Conservation (phyloP, 1,284 basidiomycete species). For the Exobasidium cylindrosporum region DNA sequence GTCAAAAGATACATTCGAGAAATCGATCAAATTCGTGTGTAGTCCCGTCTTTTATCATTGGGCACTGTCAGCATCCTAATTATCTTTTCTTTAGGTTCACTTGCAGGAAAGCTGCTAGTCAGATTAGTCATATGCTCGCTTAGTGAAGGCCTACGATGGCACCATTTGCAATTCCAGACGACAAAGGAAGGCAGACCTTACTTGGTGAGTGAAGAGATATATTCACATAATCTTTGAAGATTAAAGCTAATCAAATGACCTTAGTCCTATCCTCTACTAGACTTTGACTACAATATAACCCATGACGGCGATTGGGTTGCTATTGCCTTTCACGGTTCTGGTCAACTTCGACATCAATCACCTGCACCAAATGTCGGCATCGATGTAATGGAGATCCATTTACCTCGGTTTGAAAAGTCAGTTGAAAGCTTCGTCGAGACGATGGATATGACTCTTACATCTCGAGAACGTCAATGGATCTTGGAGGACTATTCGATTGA, state of each 20-base stretch:
- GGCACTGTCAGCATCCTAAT: background rate
- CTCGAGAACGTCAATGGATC: constrained; percentile 32
- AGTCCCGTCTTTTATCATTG: constrained; percentile 1
- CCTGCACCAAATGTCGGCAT: constrained; percentile 27
- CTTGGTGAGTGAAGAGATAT: constrained; percentile 3
- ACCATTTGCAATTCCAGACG: constrained; percentile 4
- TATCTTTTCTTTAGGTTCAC: background rate
- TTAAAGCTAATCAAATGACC: background rate
- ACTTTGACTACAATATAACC: constrained; percentile 46
- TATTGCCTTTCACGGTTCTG: constrained; percentile 27
- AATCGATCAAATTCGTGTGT: constrained; percentile 15
- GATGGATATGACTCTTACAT: constrained; percentile 45
- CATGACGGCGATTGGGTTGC: constrained; percentile 52
- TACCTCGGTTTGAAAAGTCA: constrained; percentile 40
- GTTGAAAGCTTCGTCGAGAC: constrained; percentile 34
- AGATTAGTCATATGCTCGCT: background rate
- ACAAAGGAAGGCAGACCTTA: constrained; percentile 12
- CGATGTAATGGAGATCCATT: constrained; percentile 45
- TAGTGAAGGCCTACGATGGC: background rate
- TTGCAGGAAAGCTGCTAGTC: constrained; percentile 1
- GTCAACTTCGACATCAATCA: background rate
- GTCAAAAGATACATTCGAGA: constrained; percentile 14
- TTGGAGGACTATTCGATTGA: background rate
- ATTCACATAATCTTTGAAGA: background rate
- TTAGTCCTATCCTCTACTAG: background rate